Evolutionary conservation across 1,284 basidiomycete species (phyloP).

Genomic region (Marasmius tenuissimus): DNA sequence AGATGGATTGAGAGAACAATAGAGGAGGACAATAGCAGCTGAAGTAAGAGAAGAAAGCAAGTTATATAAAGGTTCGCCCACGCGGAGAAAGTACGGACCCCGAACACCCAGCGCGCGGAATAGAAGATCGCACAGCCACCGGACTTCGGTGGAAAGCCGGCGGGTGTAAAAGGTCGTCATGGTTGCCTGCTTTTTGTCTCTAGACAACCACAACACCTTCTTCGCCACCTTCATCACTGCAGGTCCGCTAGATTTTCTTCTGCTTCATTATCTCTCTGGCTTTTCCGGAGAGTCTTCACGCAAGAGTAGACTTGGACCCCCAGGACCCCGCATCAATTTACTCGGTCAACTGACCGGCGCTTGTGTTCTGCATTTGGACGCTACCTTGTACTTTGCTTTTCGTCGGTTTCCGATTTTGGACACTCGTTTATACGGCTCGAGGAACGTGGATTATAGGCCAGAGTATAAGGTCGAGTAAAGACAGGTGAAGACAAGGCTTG

Average conservation of each 20-base stretch:
- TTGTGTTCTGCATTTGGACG: not conserved
- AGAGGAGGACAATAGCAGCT: not conserved
- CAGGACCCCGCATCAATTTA: not conserved
- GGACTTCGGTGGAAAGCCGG: not conserved
- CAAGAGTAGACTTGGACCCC: not conserved
- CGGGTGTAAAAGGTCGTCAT: not conserved
- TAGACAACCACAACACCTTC: not conserved
- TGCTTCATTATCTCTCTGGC: too few relatives aligned
- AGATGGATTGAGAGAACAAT: not conserved
- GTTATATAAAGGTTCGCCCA: not conserved
- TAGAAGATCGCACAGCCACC: not conserved
- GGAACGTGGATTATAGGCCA: not conserved
- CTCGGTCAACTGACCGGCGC: not conserved
- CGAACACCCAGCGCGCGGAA: not conserved
- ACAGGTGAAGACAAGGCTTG: not conserved
- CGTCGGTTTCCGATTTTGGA: not conserved
- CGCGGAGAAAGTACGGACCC: not conserved
- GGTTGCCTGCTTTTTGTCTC: not conserved
- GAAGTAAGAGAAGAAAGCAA: not conserved
- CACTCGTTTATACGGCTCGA: not conserved
- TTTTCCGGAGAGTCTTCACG: not conserved
- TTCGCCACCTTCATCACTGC: not conserved
- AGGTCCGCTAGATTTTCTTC: too few relatives aligned
- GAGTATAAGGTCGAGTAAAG: not conserved
- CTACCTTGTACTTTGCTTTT: not conserved